phyloP scores from a whole-genome alignment of 2,329 filamentous ascomycete species.

The Sporothrix humicola region DNA sequence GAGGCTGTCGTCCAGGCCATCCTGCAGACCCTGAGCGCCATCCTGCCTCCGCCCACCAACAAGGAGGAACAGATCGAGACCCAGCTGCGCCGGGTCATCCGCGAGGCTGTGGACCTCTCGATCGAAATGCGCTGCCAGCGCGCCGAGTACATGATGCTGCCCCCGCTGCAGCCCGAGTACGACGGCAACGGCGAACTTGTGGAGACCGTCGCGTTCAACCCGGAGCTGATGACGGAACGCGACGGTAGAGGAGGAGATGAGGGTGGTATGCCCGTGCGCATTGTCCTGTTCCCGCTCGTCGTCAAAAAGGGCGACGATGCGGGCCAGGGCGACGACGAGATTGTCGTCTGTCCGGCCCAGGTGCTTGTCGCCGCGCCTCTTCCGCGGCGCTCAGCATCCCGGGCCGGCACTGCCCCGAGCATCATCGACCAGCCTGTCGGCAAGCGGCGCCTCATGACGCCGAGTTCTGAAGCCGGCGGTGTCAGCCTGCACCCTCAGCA shows the following conservation, averaged over 20 bases:
- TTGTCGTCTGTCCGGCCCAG: conserved; percentile 93
- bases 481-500: conserved; percentile 43
- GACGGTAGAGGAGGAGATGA: conserved; percentile 62
- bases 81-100: conserved; percentile 85
- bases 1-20: conserved; percentile 95
- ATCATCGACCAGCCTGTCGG: conserved; percentile 4
- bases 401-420: conserved; percentile 40
- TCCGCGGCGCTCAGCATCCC: conserved; percentile 38
- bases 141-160: conserved; percentile 98
- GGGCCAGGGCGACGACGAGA: conserved; percentile 88
- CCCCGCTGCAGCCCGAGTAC: conserved; percentile 91
- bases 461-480: conserved; percentile 60
- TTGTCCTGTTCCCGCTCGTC: conserved; percentile 94
- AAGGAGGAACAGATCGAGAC: conserved; percentile 80
- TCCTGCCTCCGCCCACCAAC: conserved; percentile 85
- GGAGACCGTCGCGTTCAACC: conserved; percentile 89
- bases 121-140: conserved; percentile 97
- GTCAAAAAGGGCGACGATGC: conserved; percentile 93
- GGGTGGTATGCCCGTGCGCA: conserved; percentile 74
- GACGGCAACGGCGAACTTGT: conserved; percentile 89
- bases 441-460: conserved; percentile 49
- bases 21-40: conserved; percentile 78
- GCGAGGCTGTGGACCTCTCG: conserved; percentile 84
- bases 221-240: conserved; percentile 91
- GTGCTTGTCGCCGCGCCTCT: conserved; percentile 74